Conservation (phyloP, 2,329 filamentous ascomycete genomes). For the Fusarium sp. region DNA sequence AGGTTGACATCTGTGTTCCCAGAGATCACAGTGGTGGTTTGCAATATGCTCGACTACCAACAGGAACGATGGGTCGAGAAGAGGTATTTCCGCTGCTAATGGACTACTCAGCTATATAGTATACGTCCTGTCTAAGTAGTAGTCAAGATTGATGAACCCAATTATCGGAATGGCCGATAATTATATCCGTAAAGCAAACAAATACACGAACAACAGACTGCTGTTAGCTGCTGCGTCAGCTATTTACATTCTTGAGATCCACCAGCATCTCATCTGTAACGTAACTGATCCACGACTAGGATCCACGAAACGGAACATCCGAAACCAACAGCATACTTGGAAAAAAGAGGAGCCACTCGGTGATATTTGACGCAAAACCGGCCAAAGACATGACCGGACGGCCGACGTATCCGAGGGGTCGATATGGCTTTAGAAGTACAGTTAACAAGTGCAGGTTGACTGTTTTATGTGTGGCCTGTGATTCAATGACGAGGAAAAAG, state of each 20-base stretch:
- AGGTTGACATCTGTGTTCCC: slow-evolving; percentile 90
- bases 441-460: neutral
- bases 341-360: slow-evolving; percentile 26
- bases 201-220: neutral
- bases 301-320: slow-evolving; percentile 21
- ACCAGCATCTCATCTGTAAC: slow-evolving; percentile 9
- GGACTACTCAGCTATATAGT: neutral
- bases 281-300: slow-evolving; percentile 15
- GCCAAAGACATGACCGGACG: neutral
- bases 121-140: slow-evolving; percentile 14
- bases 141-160: slow-evolving; percentile 3
- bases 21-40: slow-evolving; percentile 85
- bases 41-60: slow-evolving; percentile 81
- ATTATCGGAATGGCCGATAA: slow-evolving; percentile 3
- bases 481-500: slow-evolving; percentile 13
- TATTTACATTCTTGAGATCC: slow-evolving; percentile 6
- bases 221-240: neutral
- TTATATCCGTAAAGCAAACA: neutral
- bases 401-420: slow-evolving; percentile 24
- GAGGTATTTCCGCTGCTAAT: slow-evolving; percentile 87
- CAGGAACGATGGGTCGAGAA: slow-evolving; percentile 92
- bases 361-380: slow-evolving; percentile 18
- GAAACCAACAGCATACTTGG: slow-evolving; percentile 24
- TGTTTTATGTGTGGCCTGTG: neutral
- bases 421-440: neutral